phyloP scores from a whole-genome alignment of 805 yeast genomes.

The Candida coleopterorum region DNA sequence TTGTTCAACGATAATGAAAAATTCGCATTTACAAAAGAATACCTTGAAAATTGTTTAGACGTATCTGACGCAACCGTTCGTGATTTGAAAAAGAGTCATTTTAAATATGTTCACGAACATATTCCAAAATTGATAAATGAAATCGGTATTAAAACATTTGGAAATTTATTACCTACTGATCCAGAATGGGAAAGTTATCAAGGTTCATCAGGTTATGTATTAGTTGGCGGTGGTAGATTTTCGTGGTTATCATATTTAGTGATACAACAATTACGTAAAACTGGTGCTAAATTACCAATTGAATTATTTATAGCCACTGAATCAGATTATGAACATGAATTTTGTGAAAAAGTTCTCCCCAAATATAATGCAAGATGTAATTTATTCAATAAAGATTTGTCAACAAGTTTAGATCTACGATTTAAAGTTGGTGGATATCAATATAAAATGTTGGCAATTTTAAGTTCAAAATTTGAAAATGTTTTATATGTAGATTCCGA shows the following conservation, averaged over 20 bases:
- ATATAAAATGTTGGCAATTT: constrained; percentile 51
- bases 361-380: constrained; percentile 43
- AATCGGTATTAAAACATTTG: constrained; percentile 28
- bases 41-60: constrained; percentile 40
- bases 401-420: constrained; percentile 12
- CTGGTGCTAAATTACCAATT: constrained; percentile 45
- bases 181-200: constrained; percentile 37
- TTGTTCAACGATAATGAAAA: constrained; percentile 35
- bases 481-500: constrained; percentile 49
- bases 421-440: constrained; percentile 42
- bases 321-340: constrained; percentile 41
- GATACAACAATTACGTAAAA: constrained; percentile 40
- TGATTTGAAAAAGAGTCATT: constrained; percentile 35
- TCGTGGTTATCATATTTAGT: constrained; percentile 48
- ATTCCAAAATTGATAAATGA: constrained; percentile 24
- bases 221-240: constrained; percentile 51
- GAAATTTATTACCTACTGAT: constrained; percentile 24
- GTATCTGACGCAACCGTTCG: constrained; percentile 29
- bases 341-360: constrained; percentile 44
- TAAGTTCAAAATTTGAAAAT: constrained; percentile 54
- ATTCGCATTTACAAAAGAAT: constrained; percentile 42
- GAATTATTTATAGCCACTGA: constrained; percentile 45
- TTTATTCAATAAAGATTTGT: constrained; percentile 29
- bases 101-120: constrained; percentile 25
- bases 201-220: constrained; percentile 36